A percentile compares a stretch with the other conserved stretches of the same genome.
Conservation (phyloP, 2,329 filamentous ascomycete genomes). For the Penicillium sp. region DNA sequence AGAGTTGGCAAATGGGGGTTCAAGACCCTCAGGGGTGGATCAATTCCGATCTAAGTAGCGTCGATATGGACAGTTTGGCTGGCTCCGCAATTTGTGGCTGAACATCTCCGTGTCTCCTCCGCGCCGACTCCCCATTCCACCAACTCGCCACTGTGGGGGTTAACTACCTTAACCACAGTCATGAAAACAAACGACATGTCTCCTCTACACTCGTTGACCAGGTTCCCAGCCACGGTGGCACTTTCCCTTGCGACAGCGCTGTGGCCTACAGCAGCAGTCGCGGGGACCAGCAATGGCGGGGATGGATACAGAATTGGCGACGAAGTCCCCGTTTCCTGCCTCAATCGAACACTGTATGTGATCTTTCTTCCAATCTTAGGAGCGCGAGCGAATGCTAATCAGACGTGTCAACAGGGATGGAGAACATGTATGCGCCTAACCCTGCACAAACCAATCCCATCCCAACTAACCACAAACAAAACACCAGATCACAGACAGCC, state of each 20-base stretch:
- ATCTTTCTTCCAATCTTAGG: not conserved
- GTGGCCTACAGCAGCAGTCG: constrained; percentile 24
- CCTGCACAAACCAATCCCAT: constrained; percentile 8
- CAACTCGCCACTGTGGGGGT: constrained; percentile 16
- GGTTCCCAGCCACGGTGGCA: constrained; percentile 6
- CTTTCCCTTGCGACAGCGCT: constrained; percentile 18
- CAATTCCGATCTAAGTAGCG: not conserved
- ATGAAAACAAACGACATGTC: constrained; percentile 9
- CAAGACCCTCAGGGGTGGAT: not conserved
- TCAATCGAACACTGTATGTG: constrained; percentile 71
- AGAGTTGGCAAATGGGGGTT: not conserved
- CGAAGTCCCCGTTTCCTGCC: constrained; percentile 68
- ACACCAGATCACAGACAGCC: constrained; percentile 66
- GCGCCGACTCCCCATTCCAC: constrained; percentile 6
- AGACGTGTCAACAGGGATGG: constrained; percentile 13
- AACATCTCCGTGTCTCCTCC: constrained; percentile 16
- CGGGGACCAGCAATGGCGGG: constrained; percentile 21
- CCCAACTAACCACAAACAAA: constrained; percentile 6
- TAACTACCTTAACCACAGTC: not conserved
- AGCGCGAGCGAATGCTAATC: constrained; percentile 5
- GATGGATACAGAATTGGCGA: constrained; percentile 55
- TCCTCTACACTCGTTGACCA: constrained; percentile 5
- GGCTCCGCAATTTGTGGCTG: constrained; percentile 10
- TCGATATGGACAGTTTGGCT: constrained; percentile 4
- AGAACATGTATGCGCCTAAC: constrained; percentile 24